Percentiles rank a stretch among this genome's conserved stretches.
These are phyloP conservation scores for Castanea crenata DNA, from an alignment of 306 rosid genomes.

Conservation along the genomic window DNA sequence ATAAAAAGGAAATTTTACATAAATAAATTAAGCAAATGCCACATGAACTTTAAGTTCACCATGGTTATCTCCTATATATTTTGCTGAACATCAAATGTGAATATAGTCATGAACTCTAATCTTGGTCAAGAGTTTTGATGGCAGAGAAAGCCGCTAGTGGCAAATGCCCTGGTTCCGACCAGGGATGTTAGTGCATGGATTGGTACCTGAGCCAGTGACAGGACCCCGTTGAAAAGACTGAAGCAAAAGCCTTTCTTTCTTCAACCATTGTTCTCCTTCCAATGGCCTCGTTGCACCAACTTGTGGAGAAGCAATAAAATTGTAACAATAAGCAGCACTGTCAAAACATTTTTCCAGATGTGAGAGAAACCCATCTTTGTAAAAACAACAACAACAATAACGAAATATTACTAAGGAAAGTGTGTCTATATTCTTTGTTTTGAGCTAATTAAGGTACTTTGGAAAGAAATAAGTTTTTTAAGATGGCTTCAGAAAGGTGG, in stretches of 20 bases:
- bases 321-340: conserved; percentile 5
- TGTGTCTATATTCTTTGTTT: background rate
- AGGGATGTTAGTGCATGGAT: conserved; percentile 30
- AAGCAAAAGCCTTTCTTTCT: conserved; percentile 8
- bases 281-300: conserved; percentile 35
- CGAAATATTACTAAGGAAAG: background rate
- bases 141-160: background rate
- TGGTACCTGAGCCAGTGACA: background rate
- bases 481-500: too few relatives aligned
- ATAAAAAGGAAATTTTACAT: background rate
- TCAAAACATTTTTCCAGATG: conserved; percentile 4
- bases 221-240: conserved; percentile 20
- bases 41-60: background rate
- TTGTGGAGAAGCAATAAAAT: conserved; percentile 20
- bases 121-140: background rate
- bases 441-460: background rate
- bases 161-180: conserved; percentile 5
- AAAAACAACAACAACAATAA: too few relatives aligned
- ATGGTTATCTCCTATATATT: background rate
- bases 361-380: conserved; percentile 20
- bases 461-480: too few relatives aligned
- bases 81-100: background rate
- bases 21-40: background rate
- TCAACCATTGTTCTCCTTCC: conserved; percentile 29
- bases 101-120: background rate